A percentile compares a stretch with the other conserved stretches of the same genome.
Evolutionary conservation across 2,329 filamentous ascomycete species (phyloP).

Genomic region (Colletotrichum eremochloae): DNA sequence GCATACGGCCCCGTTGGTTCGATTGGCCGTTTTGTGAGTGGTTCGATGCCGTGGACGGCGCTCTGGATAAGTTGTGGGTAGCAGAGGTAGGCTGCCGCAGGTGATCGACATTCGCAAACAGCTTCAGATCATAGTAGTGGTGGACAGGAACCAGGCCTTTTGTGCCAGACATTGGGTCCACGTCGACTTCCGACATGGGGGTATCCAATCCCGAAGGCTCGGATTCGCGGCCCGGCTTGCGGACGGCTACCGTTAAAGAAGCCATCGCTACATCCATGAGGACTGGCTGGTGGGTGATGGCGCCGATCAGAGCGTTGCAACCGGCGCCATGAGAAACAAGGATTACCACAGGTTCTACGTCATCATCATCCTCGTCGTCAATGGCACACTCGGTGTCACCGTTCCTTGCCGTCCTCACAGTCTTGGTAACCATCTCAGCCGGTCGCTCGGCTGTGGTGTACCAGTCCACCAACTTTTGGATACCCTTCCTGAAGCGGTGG

Average conservation of each 20-base stretch:
- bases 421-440: slow-evolving; percentile 64
- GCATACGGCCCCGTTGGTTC: slow-evolving; percentile 54
- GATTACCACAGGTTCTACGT: slow-evolving; percentile 83
- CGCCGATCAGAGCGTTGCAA: slow-evolving; percentile 94
- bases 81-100: slow-evolving; percentile 63
- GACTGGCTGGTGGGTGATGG: slow-evolving; percentile 90
- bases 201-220: slow-evolving; percentile 45
- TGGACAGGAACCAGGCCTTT: slow-evolving; percentile 61
- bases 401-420: slow-evolving; percentile 52
- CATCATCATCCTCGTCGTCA: slow-evolving; percentile 69
- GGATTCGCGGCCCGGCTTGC: slow-evolving; percentile 62
- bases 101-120: slow-evolving; percentile 83
- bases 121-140: slow-evolving; percentile 78
- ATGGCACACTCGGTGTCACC: slow-evolving; percentile 47
- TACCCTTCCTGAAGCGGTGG: slow-evolving; percentile 83
- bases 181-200: slow-evolving; percentile 43
- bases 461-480: slow-evolving; percentile 86
- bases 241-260: slow-evolving; percentile 88
- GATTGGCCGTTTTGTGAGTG: slow-evolving; percentile 48
- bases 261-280: slow-evolving; percentile 91
- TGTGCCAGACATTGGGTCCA: slow-evolving; percentile 40
- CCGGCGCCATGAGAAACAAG: slow-evolving; percentile 95
- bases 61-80: slow-evolving; percentile 48
- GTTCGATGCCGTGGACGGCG: slow-evolving; percentile 52
- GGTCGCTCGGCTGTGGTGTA: slow-evolving; percentile 73